These are phyloP conservation scores for Avena atlantica DNA, from an alignment of 176 grass and related monocot genomes.

Conservation along the genomic window DNA sequence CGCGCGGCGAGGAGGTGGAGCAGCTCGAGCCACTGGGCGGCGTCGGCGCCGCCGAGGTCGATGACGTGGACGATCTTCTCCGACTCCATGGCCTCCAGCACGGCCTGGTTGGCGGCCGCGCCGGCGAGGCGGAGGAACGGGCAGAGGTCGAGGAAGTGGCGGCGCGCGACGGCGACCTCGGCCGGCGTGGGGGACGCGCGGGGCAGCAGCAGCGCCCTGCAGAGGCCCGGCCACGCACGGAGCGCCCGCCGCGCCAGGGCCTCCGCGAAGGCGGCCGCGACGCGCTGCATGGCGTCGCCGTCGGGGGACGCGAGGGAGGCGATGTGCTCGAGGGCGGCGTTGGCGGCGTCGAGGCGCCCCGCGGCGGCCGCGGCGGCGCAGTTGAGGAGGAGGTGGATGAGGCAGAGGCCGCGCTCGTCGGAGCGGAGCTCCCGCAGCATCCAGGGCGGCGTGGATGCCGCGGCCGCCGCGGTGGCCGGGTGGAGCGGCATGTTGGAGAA, in stretches of 20 bases:
- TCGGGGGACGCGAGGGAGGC: slow-evolving; percentile 63
- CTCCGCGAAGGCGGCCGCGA: slow-evolving; percentile 67
- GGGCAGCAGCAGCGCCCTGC: slow-evolving; percentile 55
- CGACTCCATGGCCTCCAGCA: slow-evolving; percentile 85
- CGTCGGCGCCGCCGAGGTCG: slow-evolving; percentile 76
- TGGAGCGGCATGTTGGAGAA: slow-evolving; percentile 81
- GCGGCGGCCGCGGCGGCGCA: slow-evolving; percentile 61
- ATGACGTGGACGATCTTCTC: slow-evolving; percentile 91
- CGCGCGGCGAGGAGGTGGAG: slow-evolving; percentile 71
- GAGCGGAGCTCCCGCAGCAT: slow-evolving; percentile 70
- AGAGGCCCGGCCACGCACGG: slow-evolving; percentile 71
- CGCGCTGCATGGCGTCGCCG: slow-evolving; percentile 97
- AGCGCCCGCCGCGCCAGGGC: slow-evolving; percentile 80
- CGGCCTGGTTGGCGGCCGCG: slow-evolving; percentile 71
- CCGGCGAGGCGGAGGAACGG: slow-evolving; percentile 82
- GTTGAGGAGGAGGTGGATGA: slow-evolving; percentile 93
- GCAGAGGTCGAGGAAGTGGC: slow-evolving; percentile 86
- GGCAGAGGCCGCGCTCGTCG: slow-evolving; percentile 91
- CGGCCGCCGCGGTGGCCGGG: slow-evolving; percentile 24
- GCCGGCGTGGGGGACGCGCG: slow-evolving; percentile 24
- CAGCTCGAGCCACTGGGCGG: slow-evolving; percentile 75
- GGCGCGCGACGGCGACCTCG: slow-evolving; percentile 48
- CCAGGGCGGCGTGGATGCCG: slow-evolving; percentile 40
- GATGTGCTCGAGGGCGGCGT: slow-evolving; percentile 79
- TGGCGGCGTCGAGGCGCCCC: slow-evolving; percentile 66